phyloP scores from a whole-genome alignment of 805 yeast species.

The Hanseniaspora pseudoguilliermondii region DNA sequence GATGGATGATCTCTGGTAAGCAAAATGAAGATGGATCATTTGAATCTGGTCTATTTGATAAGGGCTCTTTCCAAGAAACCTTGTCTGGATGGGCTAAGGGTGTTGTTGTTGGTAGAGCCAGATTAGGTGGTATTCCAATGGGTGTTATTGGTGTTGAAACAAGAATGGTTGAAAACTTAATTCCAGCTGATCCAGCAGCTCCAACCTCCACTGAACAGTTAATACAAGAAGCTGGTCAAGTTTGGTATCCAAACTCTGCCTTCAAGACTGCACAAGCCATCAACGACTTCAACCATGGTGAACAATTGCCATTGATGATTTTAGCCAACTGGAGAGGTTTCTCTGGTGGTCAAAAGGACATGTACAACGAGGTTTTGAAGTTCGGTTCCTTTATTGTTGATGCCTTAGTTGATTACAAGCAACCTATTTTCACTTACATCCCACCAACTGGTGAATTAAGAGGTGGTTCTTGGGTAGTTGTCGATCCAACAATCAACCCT shows the following conservation, averaged over 20 bases:
- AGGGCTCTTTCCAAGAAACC: slow-evolving; percentile 87
- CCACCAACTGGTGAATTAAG: slow-evolving; percentile 98
- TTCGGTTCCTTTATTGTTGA: slow-evolving; percentile 96
- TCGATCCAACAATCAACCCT: slow-evolving; percentile 91
- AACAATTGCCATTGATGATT: slow-evolving; percentile 91
- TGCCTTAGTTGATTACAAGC: slow-evolving; percentile 88
- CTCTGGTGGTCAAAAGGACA: slow-evolving; percentile 99
- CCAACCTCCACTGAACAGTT: slow-evolving; percentile 81
- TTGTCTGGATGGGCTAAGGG: slow-evolving; percentile 97
- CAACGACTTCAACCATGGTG: slow-evolving; percentile 94
- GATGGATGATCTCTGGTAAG: slow-evolving; percentile 89
- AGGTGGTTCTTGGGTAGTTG: slow-evolving; percentile 99
- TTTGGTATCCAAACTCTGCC: slow-evolving; percentile 98
- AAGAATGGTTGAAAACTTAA: slow-evolving; percentile 71
- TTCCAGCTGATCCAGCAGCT: slow-evolving; percentile 98
- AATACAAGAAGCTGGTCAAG: slow-evolving; percentile 96
- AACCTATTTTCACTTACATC: slow-evolving; percentile 91
- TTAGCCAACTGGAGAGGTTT: slow-evolving; percentile 99
- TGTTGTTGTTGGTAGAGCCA: slow-evolving; percentile 97
- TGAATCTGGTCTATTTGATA: slow-evolving; percentile 84
- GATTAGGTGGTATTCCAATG: slow-evolving; percentile 96
- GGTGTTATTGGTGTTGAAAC: slow-evolving; percentile 98
- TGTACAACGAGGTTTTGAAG: slow-evolving; percentile 96
- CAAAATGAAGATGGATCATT: slow-evolving; percentile 51
- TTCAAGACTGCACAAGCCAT: slow-evolving; percentile 99